Percentiles rank a stretch among this genome's conserved stretches.
These are phyloP conservation scores for Mrakiaceae sp. DNA, from an alignment of 1,284 basidiomycete species.

Conservation along the genomic window DNA sequence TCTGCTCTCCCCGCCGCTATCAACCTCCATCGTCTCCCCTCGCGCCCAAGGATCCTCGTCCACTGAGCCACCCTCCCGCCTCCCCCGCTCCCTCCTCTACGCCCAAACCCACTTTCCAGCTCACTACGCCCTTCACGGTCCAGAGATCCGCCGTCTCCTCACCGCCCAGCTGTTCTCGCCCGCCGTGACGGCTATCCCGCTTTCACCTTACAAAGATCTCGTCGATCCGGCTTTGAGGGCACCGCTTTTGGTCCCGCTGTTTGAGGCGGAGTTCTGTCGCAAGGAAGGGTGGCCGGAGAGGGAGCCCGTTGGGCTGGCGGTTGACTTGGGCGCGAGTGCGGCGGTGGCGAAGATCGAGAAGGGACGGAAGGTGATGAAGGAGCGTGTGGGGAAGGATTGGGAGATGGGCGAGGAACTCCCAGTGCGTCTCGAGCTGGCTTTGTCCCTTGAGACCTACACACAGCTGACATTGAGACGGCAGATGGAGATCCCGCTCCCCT, in stretches of 20 bases:
- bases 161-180: slow-evolving; percentile 63
- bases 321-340: slow-evolving; percentile 80
- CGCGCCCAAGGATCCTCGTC: slow-evolving; percentile 39
- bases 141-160: slow-evolving; percentile 65
- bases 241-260: slow-evolving; percentile 61
- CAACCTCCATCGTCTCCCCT: slow-evolving; percentile 50
- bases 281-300: slow-evolving; percentile 75
- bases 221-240: slow-evolving; percentile 38
- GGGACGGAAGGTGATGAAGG: slow-evolving; percentile 80
- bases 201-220: slow-evolving; percentile 55
- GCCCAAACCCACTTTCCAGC: slow-evolving; percentile 40
- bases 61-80: slow-evolving; percentile 68
- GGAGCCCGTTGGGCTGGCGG: slow-evolving; percentile 71
- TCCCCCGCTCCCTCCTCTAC: slow-evolving; percentile 64
- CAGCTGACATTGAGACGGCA: slow-evolving; percentile 28
- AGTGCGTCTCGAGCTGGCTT: slow-evolving; percentile 40
- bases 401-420: slow-evolving; percentile 79
- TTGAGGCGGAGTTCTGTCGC: slow-evolving; percentile 81
- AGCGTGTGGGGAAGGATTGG: slow-evolving; percentile 75
- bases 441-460: too few species aligned
- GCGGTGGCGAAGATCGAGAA: slow-evolving; percentile 83
- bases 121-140: slow-evolving; percentile 23
- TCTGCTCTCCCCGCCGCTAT: slow-evolving; percentile 35
- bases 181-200: slow-evolving; percentile 26
- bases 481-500: slow-evolving; percentile 86